Percentiles rank a stretch among this genome's conserved stretches.
Conservation (phyloP, 768 basidiomycete species). For the Sporobolomyces phaffii region DNA sequence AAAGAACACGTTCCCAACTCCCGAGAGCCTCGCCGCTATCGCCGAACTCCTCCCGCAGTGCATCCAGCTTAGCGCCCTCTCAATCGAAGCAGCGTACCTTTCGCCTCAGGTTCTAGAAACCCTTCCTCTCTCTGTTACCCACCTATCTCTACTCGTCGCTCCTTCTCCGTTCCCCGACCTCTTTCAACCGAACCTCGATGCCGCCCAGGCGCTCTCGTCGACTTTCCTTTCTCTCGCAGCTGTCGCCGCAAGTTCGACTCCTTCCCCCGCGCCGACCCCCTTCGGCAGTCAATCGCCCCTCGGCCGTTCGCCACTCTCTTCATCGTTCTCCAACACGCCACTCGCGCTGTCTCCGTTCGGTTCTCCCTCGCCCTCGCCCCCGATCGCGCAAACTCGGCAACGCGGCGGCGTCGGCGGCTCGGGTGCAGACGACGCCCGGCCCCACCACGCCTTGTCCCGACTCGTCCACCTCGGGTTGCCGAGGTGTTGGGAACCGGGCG, state of each 20-base stretch:
- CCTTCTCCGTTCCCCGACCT: neutral
- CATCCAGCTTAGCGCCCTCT: neutral
- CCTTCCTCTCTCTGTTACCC: slow-evolving; percentile 3
- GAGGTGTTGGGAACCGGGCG: slow-evolving; percentile 10
- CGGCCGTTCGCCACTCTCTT: neutral
- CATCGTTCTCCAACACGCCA: neutral
- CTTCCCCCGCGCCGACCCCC: neutral
- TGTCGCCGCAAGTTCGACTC: no score
- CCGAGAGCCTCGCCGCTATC: neutral
- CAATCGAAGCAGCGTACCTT: neutral
- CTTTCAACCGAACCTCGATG: neutral
- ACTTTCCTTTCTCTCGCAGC: slow-evolving; percentile 9
- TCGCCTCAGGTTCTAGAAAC: neutral
- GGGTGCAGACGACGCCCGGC: no score
- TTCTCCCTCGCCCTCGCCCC: neutral
- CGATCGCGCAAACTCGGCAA: neutral
- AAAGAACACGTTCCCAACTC: neutral
- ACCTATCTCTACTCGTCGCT: neutral
- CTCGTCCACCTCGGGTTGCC: slow-evolving; percentile 2
- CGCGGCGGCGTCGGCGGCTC: no score
- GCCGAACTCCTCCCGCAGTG: slow-evolving; percentile 16
- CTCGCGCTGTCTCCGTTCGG: slow-evolving; percentile 11
- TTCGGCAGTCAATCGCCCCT: neutral
- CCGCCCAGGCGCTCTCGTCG: slow-evolving; percentile 18
- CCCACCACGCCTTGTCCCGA: neutral